Percentiles rank a stretch among this genome's conserved stretches.
Evolutionary conservation across 2,329 filamentous ascomycete species (phyloP).

Genomic region (Aspergillus neotritici): DNA sequence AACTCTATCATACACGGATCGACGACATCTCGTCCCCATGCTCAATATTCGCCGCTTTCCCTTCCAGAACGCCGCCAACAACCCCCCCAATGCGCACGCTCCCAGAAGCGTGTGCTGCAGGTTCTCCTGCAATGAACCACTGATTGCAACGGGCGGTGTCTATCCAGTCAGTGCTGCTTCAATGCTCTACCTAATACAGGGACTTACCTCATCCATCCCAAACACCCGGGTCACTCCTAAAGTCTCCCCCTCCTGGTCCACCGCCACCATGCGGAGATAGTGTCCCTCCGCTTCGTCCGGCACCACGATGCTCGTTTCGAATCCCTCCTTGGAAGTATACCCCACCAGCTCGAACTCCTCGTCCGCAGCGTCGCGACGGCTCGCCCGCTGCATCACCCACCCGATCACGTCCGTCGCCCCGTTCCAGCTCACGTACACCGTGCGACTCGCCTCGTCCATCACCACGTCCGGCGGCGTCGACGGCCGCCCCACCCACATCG

Average conservation of each 20-base stretch:
- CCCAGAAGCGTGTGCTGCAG: conserved; percentile 6
- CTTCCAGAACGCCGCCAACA: conserved; percentile 6
- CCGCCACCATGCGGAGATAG: conserved; percentile 18
- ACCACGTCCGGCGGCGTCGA: conserved; percentile 29
- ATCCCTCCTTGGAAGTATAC: conserved; percentile 15
- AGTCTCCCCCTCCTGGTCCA: conserved; percentile 14
- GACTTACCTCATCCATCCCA: neutral
- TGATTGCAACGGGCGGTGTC: no score
- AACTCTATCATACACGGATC: no score
- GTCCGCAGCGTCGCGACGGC: conserved; percentile 10
- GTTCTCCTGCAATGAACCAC: neutral
- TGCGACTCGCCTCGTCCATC: conserved; percentile 6
- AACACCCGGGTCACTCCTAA: conserved; percentile 18
- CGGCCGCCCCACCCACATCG: conserved; percentile 49
- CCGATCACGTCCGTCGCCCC: conserved; percentile 30
- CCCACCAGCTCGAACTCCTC: conserved; percentile 12
- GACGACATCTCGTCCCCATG: no score
- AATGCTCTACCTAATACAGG: neutral
- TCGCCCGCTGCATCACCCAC: conserved; percentile 23
- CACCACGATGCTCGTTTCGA: conserved; percentile 12
- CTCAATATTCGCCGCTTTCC: neutral
- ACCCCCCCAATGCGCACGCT: conserved; percentile 4
- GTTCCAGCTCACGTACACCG: conserved; percentile 32
- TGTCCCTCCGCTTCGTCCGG: neutral
- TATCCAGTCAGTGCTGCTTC: neutral